Conservation (phyloP, 106 monocot species). For the Apostasia shenzhenica region DNA sequence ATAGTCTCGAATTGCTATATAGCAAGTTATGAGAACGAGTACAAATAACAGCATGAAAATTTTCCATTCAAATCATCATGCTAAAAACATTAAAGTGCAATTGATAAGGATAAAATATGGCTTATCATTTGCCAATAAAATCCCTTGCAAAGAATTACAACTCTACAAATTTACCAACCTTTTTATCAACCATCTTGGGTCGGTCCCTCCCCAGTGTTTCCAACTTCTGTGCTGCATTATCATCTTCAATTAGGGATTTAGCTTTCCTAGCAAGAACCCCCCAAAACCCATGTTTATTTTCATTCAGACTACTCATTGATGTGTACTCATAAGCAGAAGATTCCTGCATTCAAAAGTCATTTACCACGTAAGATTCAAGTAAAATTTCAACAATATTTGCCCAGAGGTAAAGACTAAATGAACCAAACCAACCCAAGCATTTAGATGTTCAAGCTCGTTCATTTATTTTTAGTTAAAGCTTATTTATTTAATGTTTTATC, state of each 20-base stretch:
- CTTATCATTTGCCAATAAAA: too few relatives aligned
- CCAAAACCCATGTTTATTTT: slow-evolving; percentile 70
- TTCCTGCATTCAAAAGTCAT: slow-evolving; percentile 29
- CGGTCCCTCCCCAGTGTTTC: slow-evolving; percentile 23
- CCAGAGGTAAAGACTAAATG: slow-evolving; percentile 5
- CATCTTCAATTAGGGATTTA: slow-evolving; percentile 64
- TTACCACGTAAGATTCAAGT: too few relatives aligned
- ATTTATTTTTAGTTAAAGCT: too few relatives aligned
- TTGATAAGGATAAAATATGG: too few relatives aligned
- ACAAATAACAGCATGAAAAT: too few relatives aligned
- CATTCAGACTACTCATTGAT: slow-evolving; percentile 47
- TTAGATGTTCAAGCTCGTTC: too few relatives aligned
- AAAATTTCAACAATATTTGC: not conserved
- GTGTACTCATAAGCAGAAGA: slow-evolving; percentile 44
- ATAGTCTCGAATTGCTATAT: too few relatives aligned
- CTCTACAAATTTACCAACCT: slow-evolving; percentile 3
- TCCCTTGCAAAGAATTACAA: too few relatives aligned
- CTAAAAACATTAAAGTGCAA: too few relatives aligned
- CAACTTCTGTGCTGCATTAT: slow-evolving; percentile 18
- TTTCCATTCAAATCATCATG: too few relatives aligned
- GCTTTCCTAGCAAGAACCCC: slow-evolving; percentile 67
- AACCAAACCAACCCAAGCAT: not conserved
- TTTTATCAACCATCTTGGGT: slow-evolving; percentile 14
- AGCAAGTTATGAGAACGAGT: too few relatives aligned
- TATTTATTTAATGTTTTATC: too few relatives aligned